Base-by-base conservation (phyloP, 2,329 filamentous ascomycete species). In the Diplocarpon mali region DNA sequence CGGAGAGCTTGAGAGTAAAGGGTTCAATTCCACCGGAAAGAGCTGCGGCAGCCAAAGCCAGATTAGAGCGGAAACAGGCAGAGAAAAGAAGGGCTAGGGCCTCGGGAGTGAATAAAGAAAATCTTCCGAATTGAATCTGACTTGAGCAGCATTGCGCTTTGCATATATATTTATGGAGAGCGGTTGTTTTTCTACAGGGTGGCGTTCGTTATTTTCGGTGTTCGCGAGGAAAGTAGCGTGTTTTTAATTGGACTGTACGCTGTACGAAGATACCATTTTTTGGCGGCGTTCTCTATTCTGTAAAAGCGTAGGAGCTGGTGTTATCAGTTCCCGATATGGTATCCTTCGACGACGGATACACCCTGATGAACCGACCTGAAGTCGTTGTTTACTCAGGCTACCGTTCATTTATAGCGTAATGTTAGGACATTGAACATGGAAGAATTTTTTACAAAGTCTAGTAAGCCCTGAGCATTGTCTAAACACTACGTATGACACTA, bases 41-140 rank as follows among this genome's bases (percentile, higher is more conserved):
- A 43, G 53, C 53, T 34, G 61, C 60, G 27, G 61, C 61, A 29
- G 61, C 61, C 9, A 60, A 54, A 43, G 60, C 60, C 31, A 53
- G 61, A 39, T 45, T 62, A 7, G 56, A 61, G 40, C 50, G 54
- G 42, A 62, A 60, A 37, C 52, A 51, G 37, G 56, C 57, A 7
- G 57, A 59, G 32, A 61, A 60, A 47, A 57, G 42, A 36, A 53
- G 45, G 36, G 35, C 42, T 9, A 50, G 52, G 20, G 45, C 40
- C 8, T 40, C 49, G 35, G 49, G 42, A 6, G 41, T 29, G 8
- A 46, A 53, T 13, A 58, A 59, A 39, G 56, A 60, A 41, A 60
- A 60, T 32, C 39, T 54, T 16, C 44, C 17, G 36, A 36, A n/a
- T 43, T 51, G 45, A 41, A 14, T 20, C n/a, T 42, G 30, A 15